Evolutionary conservation across 2,329 filamentous ascomycete genomes (phyloP).

Genomic region (Aspergillus brasiliensis): DNA sequence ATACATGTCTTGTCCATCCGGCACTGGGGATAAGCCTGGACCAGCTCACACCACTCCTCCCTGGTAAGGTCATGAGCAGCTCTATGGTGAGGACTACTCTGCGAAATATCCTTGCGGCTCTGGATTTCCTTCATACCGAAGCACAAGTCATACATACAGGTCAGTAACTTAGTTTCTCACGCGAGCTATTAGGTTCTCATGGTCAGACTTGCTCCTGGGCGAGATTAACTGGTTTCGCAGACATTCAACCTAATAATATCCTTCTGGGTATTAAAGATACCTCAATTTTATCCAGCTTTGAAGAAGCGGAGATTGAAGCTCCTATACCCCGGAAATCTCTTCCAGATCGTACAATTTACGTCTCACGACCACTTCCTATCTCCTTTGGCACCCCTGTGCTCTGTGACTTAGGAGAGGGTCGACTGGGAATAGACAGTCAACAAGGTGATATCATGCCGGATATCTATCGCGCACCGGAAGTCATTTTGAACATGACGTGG

Average conservation of each 20-base stretch:
- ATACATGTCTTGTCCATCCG: slow-evolving; percentile 33
- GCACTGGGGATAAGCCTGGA: slow-evolving; percentile 30
- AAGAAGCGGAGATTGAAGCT: slow-evolving; percentile 28
- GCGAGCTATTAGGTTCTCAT: neutral
- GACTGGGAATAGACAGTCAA: slow-evolving; percentile 19
- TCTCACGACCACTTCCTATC: slow-evolving; percentile 23
- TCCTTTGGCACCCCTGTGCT: slow-evolving; percentile 25
- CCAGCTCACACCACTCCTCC: slow-evolving; percentile 19
- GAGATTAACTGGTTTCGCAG: slow-evolving; percentile 16
- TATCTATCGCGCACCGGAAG: slow-evolving; percentile 33
- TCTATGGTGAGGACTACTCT: slow-evolving; percentile 27
- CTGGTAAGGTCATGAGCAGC: slow-evolving; percentile 21
- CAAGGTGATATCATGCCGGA: slow-evolving; percentile 29
- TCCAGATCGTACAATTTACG: slow-evolving; percentile 31
- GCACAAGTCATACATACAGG: slow-evolving; percentile 30
- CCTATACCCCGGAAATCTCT: slow-evolving; percentile 32
- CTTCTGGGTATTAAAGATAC: slow-evolving; percentile 33
- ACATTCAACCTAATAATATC: slow-evolving; percentile 37
- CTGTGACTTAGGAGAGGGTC: slow-evolving; percentile 33
- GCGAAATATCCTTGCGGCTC: slow-evolving; percentile 23
- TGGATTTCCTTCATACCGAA: slow-evolving; percentile 35
- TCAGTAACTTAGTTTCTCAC: neutral
- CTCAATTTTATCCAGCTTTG: slow-evolving; percentile 30
- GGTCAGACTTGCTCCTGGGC: no score
- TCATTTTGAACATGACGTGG: slow-evolving; percentile 33